These are phyloP conservation scores for Myxozyma geophila DNA, from an alignment of 805 yeast genomes.

Conservation along the genomic window DNA sequence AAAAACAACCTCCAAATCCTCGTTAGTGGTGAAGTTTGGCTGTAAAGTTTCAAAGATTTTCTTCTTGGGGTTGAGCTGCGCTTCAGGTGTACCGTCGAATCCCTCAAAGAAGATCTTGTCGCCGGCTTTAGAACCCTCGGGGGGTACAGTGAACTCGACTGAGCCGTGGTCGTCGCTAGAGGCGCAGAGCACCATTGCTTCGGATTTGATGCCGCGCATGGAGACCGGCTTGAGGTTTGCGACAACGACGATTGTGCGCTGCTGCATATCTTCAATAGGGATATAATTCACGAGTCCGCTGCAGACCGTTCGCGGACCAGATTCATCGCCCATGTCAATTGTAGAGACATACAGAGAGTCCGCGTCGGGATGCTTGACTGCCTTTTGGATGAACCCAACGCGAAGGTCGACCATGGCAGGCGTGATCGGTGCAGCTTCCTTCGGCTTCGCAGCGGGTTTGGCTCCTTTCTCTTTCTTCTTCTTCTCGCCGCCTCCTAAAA, in stretches of 20 bases:
- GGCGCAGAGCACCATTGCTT: constrained; percentile 97
- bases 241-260: constrained; percentile 81
- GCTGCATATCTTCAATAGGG: constrained; percentile 93
- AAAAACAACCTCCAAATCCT: constrained; percentile 74
- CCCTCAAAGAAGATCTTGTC: constrained; percentile 96
- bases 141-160: constrained; percentile 95
- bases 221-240: constrained; percentile 97
- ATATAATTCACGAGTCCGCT: constrained; percentile 91
- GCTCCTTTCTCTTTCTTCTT: constrained; percentile 55
- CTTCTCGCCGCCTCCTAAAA: constrained; percentile 42
- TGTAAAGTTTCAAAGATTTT: constrained; percentile 96
- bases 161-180: constrained; percentile 51
- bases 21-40: constrained; percentile 85
- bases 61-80: constrained; percentile 95
- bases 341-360: constrained; percentile 96
- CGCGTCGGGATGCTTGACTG: constrained; percentile 96
- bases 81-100: constrained; percentile 84
- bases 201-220: constrained; percentile 96
- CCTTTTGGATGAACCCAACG: constrained; percentile 96
- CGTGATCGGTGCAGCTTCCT: constrained; percentile 60
- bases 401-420: constrained; percentile 90
- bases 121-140: constrained; percentile 90
- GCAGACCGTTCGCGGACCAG: constrained; percentile 97
- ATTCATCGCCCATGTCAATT: constrained; percentile 93
- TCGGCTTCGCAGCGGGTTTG: constrained; percentile 51